A percentile compares a stretch with the other conserved stretches of the same genome.
Conservation (phyloP, 2,329 filamentous ascomycete species). For the Fusarium setosum region DNA sequence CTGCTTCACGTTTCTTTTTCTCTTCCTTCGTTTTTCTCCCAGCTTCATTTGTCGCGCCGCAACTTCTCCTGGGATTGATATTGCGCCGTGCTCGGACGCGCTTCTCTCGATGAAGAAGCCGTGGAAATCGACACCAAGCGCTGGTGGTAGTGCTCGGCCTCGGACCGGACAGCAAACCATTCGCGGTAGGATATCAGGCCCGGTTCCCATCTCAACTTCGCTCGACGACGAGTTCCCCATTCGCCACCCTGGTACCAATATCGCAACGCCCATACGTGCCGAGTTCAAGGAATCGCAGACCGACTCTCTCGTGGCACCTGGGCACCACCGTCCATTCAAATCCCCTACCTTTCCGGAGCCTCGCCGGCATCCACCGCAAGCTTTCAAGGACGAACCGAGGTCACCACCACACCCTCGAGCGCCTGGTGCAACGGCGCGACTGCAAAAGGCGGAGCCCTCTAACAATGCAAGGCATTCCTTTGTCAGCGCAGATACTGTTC, state of each 20-base stretch:
- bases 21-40: slow-evolving; percentile 20
- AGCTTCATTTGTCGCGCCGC: slow-evolving; percentile 16
- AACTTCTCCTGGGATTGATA: slow-evolving; percentile 4
- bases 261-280: slow-evolving; percentile 47
- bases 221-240: slow-evolving; percentile 67
- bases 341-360: slow-evolving; percentile 31
- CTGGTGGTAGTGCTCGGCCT: slow-evolving; percentile 41
- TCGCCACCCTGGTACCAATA: slow-evolving; percentile 53
- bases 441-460: slow-evolving; percentile 44
- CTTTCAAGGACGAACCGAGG: slow-evolving; percentile 23
- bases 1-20: slow-evolving; percentile 26
- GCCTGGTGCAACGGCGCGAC: slow-evolving; percentile 23
- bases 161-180: slow-evolving; percentile 57
- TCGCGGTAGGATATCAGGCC: slow-evolving; percentile 70
- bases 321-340: slow-evolving; percentile 21
- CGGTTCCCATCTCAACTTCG: slow-evolving; percentile 65
- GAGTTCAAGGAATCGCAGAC: slow-evolving; percentile 36
- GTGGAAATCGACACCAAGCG: slow-evolving; percentile 58
- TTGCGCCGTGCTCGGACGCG: neutral
- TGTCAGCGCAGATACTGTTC: slow-evolving; percentile 51
- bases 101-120: slow-evolving; percentile 52
- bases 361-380: slow-evolving; percentile 22
- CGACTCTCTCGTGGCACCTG: slow-evolving; percentile 15
- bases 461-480: slow-evolving; percentile 60
- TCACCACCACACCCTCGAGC: slow-evolving; percentile 15